These are phyloP conservation scores for Termitomyces sp. DNA, from an alignment of 768 basidiomycete species.

Conservation along the genomic window DNA sequence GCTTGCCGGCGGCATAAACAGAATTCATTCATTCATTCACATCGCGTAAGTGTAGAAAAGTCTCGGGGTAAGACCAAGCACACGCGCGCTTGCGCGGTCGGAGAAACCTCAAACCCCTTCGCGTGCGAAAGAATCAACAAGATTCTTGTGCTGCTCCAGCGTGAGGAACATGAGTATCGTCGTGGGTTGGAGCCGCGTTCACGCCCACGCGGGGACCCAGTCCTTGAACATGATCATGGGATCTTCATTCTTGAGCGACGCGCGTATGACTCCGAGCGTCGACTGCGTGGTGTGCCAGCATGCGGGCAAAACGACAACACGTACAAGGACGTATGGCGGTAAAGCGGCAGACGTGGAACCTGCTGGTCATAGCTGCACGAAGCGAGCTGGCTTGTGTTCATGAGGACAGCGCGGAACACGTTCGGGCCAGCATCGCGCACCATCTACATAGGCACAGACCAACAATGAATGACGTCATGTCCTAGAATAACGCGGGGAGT, in stretches of 20 bases:
- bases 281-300: constrained; percentile 36
- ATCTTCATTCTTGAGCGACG: constrained; percentile 69
- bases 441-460: constrained; percentile 48
- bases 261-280: constrained; percentile 62
- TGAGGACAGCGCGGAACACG: constrained; percentile 78
- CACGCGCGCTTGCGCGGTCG: no score
- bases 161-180: constrained; percentile 87
- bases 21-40: no score
- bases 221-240: constrained; percentile 92
- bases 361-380: constrained; percentile 78
- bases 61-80: no score
- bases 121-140: constrained; percentile 48
- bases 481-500: constrained; percentile 19
- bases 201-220: constrained; percentile 63
- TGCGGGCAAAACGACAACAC: constrained; percentile 15
- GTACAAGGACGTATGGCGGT: constrained; percentile 81
- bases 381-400: constrained; percentile 91
- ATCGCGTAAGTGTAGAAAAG: no score
- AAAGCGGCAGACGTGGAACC: constrained; percentile 78
- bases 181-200: constrained; percentile 51
- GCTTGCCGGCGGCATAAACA: no score
- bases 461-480: neutral
- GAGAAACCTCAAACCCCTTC: no score
- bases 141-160: constrained; percentile 74
- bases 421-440: constrained; percentile 81